Evolutionary conservation across 2,329 filamentous ascomycete species (phyloP), one percentile per base, ranked within the genome.

Genomic region (Rugonectria rugulosa): DNA sequence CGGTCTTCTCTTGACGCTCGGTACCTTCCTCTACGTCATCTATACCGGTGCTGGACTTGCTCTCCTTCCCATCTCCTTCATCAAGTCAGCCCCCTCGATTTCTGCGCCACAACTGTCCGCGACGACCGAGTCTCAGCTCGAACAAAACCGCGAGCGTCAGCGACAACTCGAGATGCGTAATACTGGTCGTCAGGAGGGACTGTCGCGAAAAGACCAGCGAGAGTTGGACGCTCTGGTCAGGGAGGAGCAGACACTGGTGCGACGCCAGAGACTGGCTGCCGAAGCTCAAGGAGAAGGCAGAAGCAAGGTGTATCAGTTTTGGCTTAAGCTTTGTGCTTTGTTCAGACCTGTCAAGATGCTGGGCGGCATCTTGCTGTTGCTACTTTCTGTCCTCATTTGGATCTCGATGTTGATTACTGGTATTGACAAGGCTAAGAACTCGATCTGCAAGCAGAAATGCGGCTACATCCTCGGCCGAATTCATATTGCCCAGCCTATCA

Each of bases 341-440:
- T 89, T 98, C 74, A 86, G 93, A 7, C 95, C 95, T 1, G 78
- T 99, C 66, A 97, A 96, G 77, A 85, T 98, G 36, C 73, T 98
- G 12, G 89, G 91, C 2, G 95, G 95, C 12, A 79, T 97, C 43
- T 64, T 96, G 0, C 77, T 98, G 3, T 81, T 97, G 26, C 63
- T 92, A 2, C 72, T 97, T 19, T 82, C 91, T 1, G 74, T 97
- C 12, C 64, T 96, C 36, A 83, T 96, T 63, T 96, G 92, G 83
- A 41, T 89, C 8, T 96, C 91, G 11, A 98, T 99, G 92, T 83
- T 98, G 64, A 90, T 98, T 70, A 98, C 94, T 0, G 90, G 88
- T 63, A 92, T 98, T 68, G 95, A 99, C 83, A 98, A 98, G 78
- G 91, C 92, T 29, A 93, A 90, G 73, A 97, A 98, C 78, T 97